Conservation (phyloP, 768 basidiomycete species). For the Boletus huronensis region DNA sequence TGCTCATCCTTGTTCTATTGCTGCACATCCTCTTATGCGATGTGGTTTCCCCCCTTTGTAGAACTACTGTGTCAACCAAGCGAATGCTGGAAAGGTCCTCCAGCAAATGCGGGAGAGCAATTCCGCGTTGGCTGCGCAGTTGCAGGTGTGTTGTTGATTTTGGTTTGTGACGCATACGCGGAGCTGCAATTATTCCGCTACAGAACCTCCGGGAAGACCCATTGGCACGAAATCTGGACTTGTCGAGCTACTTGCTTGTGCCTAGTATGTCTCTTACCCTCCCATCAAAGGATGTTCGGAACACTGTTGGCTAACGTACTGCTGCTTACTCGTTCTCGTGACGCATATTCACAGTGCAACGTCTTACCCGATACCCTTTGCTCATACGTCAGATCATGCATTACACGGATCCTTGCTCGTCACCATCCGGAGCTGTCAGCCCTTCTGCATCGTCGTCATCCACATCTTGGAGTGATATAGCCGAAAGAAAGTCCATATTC, state of each 20-base stretch:
- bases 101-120: slow-evolving; percentile 70
- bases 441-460: background rate
- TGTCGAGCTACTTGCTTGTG: slow-evolving; percentile 88
- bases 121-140: slow-evolving; percentile 56
- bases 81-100: slow-evolving; percentile 69
- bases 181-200: background rate
- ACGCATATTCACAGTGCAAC: slow-evolving; percentile 65
- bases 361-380: slow-evolving; percentile 91
- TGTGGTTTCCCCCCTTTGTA: slow-evolving; percentile 26
- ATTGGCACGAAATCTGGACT: slow-evolving; percentile 72
- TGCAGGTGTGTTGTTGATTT: slow-evolving; percentile 50
- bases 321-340: background rate
- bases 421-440: slow-evolving; percentile 11
- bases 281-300: background rate
- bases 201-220: slow-evolving; percentile 78
- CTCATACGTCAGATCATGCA: slow-evolving; percentile 81
- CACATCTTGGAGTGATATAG: slow-evolving; percentile 15
- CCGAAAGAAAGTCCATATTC: slow-evolving; percentile 56
- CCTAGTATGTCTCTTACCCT: slow-evolving; percentile 56
- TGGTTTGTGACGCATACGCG: background rate
- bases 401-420: slow-evolving; percentile 57
- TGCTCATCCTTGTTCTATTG: background rate
- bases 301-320: background rate
- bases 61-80: slow-evolving; percentile 91
- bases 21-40: background rate